Evolutionary conservation across 139 green algal species (phyloP).

Genomic region (Nannochloris sp.): DNA sequence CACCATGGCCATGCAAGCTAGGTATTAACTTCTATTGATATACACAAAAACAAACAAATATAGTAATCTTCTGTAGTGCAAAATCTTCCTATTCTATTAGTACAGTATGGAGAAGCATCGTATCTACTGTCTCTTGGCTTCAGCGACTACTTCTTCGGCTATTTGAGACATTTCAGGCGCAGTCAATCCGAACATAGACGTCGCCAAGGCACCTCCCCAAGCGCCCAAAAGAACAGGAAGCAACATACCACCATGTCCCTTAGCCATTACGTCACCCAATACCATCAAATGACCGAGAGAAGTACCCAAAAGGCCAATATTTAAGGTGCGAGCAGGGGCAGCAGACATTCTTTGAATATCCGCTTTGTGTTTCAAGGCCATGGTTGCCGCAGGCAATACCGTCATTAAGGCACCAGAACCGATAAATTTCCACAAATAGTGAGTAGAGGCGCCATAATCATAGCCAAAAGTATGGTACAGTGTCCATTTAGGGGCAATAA

Average conservation of each 20-base stretch:
- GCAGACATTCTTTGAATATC: slow-evolving; percentile 15
- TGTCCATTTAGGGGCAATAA: background rate
- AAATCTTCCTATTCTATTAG: too few relatives aligned
- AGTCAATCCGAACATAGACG: slow-evolving; percentile 16
- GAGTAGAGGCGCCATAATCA: slow-evolving; percentile 11
- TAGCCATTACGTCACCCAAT: background rate
- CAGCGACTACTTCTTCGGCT: background rate
- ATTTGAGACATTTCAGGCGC: background rate
- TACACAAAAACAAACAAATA: background rate
- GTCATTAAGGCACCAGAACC: slow-evolving; percentile 8
- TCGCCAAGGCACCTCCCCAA: slow-evolving; percentile 12
- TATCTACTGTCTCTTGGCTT: background rate
- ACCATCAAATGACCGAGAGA: slow-evolving; percentile 22
- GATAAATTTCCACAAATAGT: slow-evolving; percentile 9
- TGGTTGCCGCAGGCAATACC: slow-evolving; percentile 7
- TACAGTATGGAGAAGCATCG: too few relatives aligned
- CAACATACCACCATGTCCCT: slow-evolving; percentile 15
- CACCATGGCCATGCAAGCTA: background rate
- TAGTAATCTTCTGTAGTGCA: background rate
- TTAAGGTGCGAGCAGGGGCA: slow-evolving; percentile 16
- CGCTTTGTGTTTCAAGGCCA: slow-evolving; percentile 23
- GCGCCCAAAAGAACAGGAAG: background rate
- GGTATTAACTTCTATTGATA: background rate
- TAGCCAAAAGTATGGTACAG: slow-evolving; percentile 27
- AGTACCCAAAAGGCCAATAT: slow-evolving; percentile 14